Evolutionary conservation across 495 filamentous ascomycete species (phyloP), one percentile per base, ranked within the genome.

Genomic region (Neurospora terricola): DNA sequence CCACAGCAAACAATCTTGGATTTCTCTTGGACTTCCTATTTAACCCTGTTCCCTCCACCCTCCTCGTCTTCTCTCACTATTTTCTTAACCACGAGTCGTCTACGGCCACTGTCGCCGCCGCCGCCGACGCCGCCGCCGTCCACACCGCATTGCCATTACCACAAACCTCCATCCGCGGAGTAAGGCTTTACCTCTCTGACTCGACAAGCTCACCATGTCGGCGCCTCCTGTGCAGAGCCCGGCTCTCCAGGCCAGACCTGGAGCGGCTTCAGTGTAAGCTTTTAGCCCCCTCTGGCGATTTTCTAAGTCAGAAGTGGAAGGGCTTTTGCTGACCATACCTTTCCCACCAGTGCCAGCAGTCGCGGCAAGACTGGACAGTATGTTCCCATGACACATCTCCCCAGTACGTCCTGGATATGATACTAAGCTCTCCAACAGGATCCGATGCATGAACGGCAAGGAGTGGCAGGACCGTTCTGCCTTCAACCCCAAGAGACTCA

Each of bases 381-480:
- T 37, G 38, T 36, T 40, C 48, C 30, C 36, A 45, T 6, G 10
- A 4, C 18, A 38, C 18, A 12, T 30, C 34, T 34, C 6, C 27
- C 45, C 21, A 62, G 54, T 38, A 66, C 27, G 14, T 16, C 59
- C 11, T 27, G 34, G 5, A 43, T 27, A 59, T 4, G 16, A 69
- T 48, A 34, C 73, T 75, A 39, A 76, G 5, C 42, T 69, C 4
- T 23, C 27, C 30, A 59, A 43, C 73, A 88, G 85, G 70, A 79
- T 89, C 73, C 83, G 79, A 54, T 91, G 89, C 78, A 72, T 74
- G 14, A 78, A 76, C 0, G 88, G 87, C 75, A 79, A 82, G 38
- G 80, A 85, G 74, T 78, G 81, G 72, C 86, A 82, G 39, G 38
- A 74, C 2, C 73, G 79, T 6, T 74, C 71, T 4, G 70, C 79